Conservation (phyloP, 179 eudicot species). For the Beta corolliflora region DNA sequence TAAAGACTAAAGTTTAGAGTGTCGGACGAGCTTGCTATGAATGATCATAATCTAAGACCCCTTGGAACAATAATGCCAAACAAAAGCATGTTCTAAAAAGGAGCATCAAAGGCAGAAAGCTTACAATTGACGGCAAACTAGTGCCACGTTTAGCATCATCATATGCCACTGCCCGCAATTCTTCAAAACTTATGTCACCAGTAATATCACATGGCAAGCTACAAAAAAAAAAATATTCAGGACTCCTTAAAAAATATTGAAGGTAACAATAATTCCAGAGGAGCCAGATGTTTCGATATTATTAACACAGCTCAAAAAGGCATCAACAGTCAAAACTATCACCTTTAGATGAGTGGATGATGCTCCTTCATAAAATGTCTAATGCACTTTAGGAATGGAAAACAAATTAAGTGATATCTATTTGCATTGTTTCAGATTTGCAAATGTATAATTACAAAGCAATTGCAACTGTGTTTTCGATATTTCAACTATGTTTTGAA, state of each 20-base stretch:
- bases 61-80: background rate
- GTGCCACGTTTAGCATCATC: slow-evolving; percentile 78
- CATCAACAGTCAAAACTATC: background rate
- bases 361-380: background rate
- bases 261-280: background rate
- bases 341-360: background rate
- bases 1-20: background rate
- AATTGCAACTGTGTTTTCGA: background rate
- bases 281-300: background rate
- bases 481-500: background rate
- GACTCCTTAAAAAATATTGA: background rate
- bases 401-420: background rate
- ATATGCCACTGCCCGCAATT: slow-evolving; percentile 81
- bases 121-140: slow-evolving; percentile 77
- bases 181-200: slow-evolving; percentile 90
- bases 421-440: background rate
- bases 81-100: background rate
- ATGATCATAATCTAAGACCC: background rate
- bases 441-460: too few species aligned
- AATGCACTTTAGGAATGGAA: background rate
- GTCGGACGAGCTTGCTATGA: background rate
- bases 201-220: slow-evolving; percentile 89
- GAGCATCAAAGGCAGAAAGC: slow-evolving; percentile 28
- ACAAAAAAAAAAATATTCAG: slow-evolving; percentile 25
- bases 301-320: background rate